phyloP scores from a whole-genome alignment of 371 early-diverging fungal genomes.

The Smittium culicis region DNA sequence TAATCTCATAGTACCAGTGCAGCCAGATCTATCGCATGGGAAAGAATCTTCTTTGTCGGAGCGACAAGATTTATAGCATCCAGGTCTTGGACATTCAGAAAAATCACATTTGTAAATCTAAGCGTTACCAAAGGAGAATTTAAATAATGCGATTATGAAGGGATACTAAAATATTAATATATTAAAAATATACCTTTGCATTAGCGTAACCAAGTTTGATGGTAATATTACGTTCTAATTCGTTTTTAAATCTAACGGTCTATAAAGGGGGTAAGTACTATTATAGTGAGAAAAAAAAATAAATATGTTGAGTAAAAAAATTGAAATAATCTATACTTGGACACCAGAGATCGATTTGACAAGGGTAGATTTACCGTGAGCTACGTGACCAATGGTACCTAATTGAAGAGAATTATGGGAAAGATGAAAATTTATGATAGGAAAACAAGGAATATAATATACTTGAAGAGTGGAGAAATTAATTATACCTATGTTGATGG shows the following conservation, averaged over 20 bases:
- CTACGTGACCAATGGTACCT: slow-evolving; percentile 98
- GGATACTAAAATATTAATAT: no score
- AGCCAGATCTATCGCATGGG: slow-evolving; percentile 82
- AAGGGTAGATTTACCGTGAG: slow-evolving; percentile 99
- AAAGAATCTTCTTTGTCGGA: slow-evolving; percentile 77
- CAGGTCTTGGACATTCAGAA: slow-evolving; percentile 87
- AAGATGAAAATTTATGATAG: no score
- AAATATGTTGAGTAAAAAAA: not conserved
- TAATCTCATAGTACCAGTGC: slow-evolving; percentile 76
- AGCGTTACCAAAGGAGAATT: slow-evolving; percentile 7
- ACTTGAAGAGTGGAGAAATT: no score
- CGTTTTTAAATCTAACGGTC: slow-evolving; percentile 99
- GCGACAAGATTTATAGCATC: slow-evolving; percentile 83
- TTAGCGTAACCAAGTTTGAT: slow-evolving; percentile 99
- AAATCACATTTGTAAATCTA: slow-evolving; percentile 93
- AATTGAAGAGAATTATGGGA: not conserved
- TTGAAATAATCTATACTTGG: slow-evolving; percentile 28
- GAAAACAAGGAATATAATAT: no score
- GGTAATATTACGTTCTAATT: slow-evolving; percentile 99
- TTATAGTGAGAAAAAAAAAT: not conserved
- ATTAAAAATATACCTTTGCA: slow-evolving; percentile 76
- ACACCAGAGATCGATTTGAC: slow-evolving; percentile 99
- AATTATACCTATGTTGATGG: slow-evolving; percentile 87
- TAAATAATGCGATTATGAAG: no score
- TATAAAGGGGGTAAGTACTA: slow-evolving; percentile 15